Conservation (phyloP, 2,329 filamentous ascomycete genomes). For the Gnomoniopsis smithogilvyi region DNA sequence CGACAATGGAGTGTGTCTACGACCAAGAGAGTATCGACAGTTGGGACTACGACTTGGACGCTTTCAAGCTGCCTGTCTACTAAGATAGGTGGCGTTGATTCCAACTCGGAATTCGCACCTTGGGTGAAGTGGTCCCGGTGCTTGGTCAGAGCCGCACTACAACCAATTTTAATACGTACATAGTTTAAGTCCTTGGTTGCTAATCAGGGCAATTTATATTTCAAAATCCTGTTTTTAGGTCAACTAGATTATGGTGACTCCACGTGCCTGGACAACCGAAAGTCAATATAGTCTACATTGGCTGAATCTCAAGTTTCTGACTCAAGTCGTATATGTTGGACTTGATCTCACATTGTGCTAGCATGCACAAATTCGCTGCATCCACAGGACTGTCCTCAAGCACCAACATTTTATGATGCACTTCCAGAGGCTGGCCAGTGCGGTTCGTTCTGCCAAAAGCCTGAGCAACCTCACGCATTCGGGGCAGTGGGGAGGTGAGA, state of each 20-base stretch:
- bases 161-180: no score
- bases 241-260: background rate
- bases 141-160: no score
- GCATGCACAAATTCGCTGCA: background rate
- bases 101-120: background rate
- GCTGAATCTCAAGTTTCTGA: background rate
- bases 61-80: constrained; percentile 18
- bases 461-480: background rate
- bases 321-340: background rate
- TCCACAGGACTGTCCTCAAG: constrained; percentile 11
- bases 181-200: no score
- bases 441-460: constrained; percentile 8
- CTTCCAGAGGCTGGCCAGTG: background rate
- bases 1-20: constrained; percentile 19
- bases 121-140: background rate
- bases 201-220: no score
- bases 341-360: background rate
- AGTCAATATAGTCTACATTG: background rate
- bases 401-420: background rate
- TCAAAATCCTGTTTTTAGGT: no score
- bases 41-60: constrained; percentile 16
- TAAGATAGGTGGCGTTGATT: background rate
- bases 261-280: background rate
- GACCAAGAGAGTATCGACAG: constrained; percentile 17
- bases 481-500: constrained; percentile 7